Base-by-base conservation (phyloP, 1,139 yeast species). In the Nakaseomyces nivariensis region DNA sequence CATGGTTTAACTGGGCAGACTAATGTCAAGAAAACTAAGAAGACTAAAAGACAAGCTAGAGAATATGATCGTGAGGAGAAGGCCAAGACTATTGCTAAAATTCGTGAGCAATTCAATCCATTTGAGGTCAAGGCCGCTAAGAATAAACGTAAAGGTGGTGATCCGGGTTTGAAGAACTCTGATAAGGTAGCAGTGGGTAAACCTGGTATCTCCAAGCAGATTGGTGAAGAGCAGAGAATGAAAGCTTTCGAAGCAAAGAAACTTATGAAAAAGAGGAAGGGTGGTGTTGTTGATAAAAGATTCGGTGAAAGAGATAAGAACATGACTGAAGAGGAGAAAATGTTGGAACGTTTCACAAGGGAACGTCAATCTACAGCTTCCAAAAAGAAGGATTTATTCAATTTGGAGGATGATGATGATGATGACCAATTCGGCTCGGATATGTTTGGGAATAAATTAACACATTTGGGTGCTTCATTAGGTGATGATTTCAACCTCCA, bases 271-370 rank as follows among this genome's bases (percentile, higher is more conserved):
- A 86, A 87, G 56, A 84, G 78, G 63, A 80, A 77, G 32, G 96
- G 97, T 48, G 89, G 88, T 3, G 62, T 94, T 22, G 67, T 80
- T 4, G 98, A 94, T 72, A 76, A 88, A 58, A 80, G 98, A 68
- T 92, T 94, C 67, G 99, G 98, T 64, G 98, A 92, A 64, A 78
- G 79, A 59, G 82, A 87, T 67, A 72, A 77, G 36, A 70, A 75
- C 47, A 64, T 94, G 73, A 78, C 84, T 24, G 81, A 82, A 11
- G 98, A 94, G 67, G 97, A 92, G 61, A 87, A 85, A 66, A 90
- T 90, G 96, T 77, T 92, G 69, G 96, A 85, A 62, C 81, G 98
- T 71, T 94, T 88, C 70, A 86, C 96, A 1, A 78, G 82, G 52
- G 98, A 92, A 72, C 77, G 87, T 65, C 94, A 86, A 65, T 62